These are phyloP conservation scores for Ophiocordyceps camponoti-saundersi DNA, from an alignment of 2,329 filamentous ascomycete genomes.

Conservation along the genomic window DNA sequence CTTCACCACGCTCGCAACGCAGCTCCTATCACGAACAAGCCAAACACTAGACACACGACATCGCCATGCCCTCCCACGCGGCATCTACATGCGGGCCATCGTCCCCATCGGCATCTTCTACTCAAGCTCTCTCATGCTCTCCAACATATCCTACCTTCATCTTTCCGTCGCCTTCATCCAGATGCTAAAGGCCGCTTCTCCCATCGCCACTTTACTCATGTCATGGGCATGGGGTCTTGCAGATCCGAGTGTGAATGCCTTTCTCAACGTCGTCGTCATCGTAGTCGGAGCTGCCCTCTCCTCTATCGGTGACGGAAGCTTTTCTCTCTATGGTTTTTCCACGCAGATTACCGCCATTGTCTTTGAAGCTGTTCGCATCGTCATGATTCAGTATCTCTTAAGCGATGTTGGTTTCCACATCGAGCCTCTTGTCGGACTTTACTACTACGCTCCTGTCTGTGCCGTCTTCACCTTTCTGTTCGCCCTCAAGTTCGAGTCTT, in stretches of 20 bases:
- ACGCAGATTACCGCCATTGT: conserved; percentile 60
- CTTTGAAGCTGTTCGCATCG: conserved; percentile 66
- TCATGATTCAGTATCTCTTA: conserved; percentile 74
- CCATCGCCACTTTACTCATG: conserved; percentile 47
- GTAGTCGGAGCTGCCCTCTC: conserved; percentile 34
- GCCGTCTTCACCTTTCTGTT: conserved; percentile 63
- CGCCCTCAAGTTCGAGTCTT: conserved; percentile 51
- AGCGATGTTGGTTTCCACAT: conserved; percentile 65
- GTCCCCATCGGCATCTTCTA: conserved; percentile 51
- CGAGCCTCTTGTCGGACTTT: conserved; percentile 75
- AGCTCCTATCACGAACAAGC: conserved; percentile 47
- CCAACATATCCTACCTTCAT: conserved; percentile 51
- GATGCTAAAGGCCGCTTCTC: conserved; percentile 53
- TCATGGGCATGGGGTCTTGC: conserved; percentile 43
- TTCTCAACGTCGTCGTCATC: conserved; percentile 33
- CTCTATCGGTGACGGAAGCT: conserved; percentile 48
- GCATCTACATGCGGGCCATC: conserved; percentile 44
- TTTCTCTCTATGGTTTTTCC: conserved; percentile 46
- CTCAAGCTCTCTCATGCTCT: conserved; percentile 47
- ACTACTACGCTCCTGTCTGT: conserved; percentile 80
- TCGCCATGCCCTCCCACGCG: conserved; percentile 41
- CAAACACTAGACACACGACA: conserved; percentile 44
- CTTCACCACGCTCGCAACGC: conserved; percentile 49
- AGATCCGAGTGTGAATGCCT: conserved; percentile 23
- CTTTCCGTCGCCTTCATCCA: conserved; percentile 53